Evolutionary conservation across 108 stramenopile species (phyloP), one percentile per base, ranked within the genome.

Genomic region (Skeletonema grethae): DNA sequence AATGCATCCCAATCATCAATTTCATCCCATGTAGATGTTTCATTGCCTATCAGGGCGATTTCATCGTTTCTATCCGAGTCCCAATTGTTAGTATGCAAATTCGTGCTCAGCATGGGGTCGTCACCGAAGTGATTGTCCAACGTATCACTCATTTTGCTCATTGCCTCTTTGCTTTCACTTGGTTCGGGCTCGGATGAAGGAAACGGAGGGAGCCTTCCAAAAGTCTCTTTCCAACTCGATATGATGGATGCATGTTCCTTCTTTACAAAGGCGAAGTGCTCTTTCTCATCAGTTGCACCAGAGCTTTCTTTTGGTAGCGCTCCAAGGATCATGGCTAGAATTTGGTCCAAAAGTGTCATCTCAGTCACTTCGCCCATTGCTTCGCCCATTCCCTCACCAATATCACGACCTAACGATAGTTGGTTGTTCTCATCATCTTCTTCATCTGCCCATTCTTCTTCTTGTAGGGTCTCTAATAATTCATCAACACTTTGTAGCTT

Each of bases 381-480:
- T 16, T 65, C 70, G 16, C 29, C 34, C 22, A 36, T 7, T 16
- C 61, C 69, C 9, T 36, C 53, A 38, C 31, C 38, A 3, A 67
- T 61, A 35, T 57, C 15, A 2, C 57, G 41, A 15, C 58, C 59
- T 3, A 56, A 12, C 3, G 58, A n/a, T 13, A 15, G 48, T 22
- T 50, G 16, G 48, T 3, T 50, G 48, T 36, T 4, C 9, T 70
- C 67, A 53, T 60, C 81, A 11, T 82, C 82, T 45, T 85, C 85
- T 32, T 83, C 85, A 34, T 83, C 82, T 18, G 77, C 82, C 85
- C 85, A 85, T 56, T 85, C 81, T 32, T 85, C 85, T 36, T 85
- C 85, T 50, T 85, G 85, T 11, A 85, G 46, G 11, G 65, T 69
- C 55, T 85, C 85, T 6, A 85, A 48, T 29, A 85, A 55, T 13